Conservation (phyloP, 2,329 filamentous ascomycete species). For the Penicillium sp. region DNA sequence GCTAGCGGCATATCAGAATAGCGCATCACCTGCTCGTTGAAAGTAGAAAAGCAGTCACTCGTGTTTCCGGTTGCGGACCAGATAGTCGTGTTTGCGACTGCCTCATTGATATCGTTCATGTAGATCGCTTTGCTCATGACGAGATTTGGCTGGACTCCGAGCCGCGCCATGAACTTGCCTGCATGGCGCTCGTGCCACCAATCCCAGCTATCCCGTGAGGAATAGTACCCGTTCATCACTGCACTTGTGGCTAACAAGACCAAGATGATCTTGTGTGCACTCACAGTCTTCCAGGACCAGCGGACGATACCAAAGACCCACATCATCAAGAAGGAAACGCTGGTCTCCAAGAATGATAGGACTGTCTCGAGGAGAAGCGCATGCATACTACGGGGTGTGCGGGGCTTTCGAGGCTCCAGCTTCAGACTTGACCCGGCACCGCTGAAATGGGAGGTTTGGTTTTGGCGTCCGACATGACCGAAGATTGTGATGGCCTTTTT, state of each 20-base stretch:
- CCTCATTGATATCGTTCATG: conserved; percentile 74
- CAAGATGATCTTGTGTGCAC: conserved; percentile 74
- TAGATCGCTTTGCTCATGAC: conserved; percentile 87
- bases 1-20: conserved; percentile 33
- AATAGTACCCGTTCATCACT: conserved; percentile 72
- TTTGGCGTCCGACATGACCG: conserved; percentile 49
- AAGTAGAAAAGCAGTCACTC: conserved; percentile 46
- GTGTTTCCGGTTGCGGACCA: conserved; percentile 30
- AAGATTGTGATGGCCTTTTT: conserved; percentile 53
- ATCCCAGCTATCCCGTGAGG: conserved; percentile 68
- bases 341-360: conserved; percentile 73
- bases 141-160: conserved; percentile 77
- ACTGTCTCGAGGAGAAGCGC: conserved; percentile 72
- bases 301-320: conserved; percentile 68
- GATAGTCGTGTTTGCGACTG: conserved; percentile 44
- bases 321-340: conserved; percentile 74
- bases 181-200: conserved; percentile 89
- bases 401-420: conserved; percentile 53
- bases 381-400: conserved; percentile 62
- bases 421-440: conserved; percentile 34
- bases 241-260: conserved; percentile 67
- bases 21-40: conserved; percentile 44
- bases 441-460: conserved; percentile 41
- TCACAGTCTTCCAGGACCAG: conserved; percentile 67
- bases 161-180: conserved; percentile 73